Evolutionary conservation across 129 eudicot genomes (phyloP).

Genomic region (Solidago caesia): DNA sequence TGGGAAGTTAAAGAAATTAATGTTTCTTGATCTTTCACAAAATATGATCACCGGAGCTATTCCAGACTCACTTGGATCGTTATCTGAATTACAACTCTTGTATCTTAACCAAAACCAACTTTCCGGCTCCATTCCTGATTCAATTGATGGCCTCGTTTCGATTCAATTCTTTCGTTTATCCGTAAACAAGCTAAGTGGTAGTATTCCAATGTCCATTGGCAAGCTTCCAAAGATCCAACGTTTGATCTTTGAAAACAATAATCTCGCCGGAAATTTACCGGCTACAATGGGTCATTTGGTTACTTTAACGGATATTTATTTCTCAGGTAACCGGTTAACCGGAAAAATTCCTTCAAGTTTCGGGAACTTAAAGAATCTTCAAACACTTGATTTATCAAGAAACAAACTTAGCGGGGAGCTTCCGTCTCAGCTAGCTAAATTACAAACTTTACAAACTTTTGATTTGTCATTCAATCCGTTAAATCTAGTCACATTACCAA

Average conservation of each 20-base stretch:
- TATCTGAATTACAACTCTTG: slow-evolving; percentile 40
- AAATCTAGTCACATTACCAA: slow-evolving; percentile 41
- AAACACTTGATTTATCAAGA: slow-evolving; percentile 57
- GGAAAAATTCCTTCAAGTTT: slow-evolving; percentile 71
- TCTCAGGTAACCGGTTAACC: slow-evolving; percentile 55
- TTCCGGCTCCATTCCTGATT: slow-evolving; percentile 61
- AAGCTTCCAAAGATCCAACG: slow-evolving; percentile 51
- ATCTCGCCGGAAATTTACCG: slow-evolving; percentile 65
- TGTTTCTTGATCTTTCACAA: slow-evolving; percentile 52
- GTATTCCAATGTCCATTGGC: slow-evolving; percentile 58
- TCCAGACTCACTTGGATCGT: slow-evolving; percentile 58
- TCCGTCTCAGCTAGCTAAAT: slow-evolving; percentile 48
- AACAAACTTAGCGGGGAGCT: slow-evolving; percentile 54
- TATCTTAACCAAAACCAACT: slow-evolving; percentile 63
- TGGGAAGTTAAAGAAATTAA: slow-evolving; percentile 48
- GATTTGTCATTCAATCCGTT: slow-evolving; percentile 69
- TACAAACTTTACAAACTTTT: slow-evolving; percentile 47
- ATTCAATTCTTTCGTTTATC: slow-evolving; percentile 49
- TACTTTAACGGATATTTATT: slow-evolving; percentile 47
- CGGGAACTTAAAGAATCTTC: slow-evolving; percentile 49
- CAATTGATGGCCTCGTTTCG: slow-evolving; percentile 46
- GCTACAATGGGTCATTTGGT: slow-evolving; percentile 54
- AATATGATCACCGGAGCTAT: slow-evolving; percentile 53
- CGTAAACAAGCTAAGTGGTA: slow-evolving; percentile 53
- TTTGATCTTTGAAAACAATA: slow-evolving; percentile 65